These are phyloP conservation scores for Trichoderma atroviride DNA, from an alignment of 2,329 filamentous ascomycete genomes.

Conservation along the genomic window DNA sequence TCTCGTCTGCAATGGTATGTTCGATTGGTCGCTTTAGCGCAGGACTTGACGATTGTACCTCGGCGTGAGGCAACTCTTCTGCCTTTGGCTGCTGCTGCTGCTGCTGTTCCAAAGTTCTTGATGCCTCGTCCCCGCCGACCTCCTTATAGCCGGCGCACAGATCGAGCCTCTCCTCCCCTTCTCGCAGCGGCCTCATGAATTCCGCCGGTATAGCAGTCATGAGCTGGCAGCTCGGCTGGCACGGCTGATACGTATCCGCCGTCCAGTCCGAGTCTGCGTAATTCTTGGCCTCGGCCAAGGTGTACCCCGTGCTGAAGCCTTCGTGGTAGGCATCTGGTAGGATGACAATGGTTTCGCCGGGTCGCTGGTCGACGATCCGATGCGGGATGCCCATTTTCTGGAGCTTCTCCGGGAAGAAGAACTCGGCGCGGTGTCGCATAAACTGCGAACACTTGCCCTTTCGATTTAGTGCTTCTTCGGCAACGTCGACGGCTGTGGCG, in stretches of 20 bases:
- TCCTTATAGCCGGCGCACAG: conserved; percentile 38
- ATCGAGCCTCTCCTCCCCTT: conserved; percentile 41
- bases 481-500: conserved; percentile 41
- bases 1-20: neutral
- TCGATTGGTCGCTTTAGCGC: conserved; percentile 19
- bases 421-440: conserved; percentile 47
- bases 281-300: conserved; percentile 46
- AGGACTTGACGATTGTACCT: neutral
- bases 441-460: conserved; percentile 43
- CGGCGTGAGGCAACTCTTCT: neutral
- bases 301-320: conserved; percentile 47
- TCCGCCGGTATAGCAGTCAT: conserved; percentile 43
- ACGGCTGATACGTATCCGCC: conserved; percentile 42
- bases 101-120: neutral
- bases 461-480: conserved; percentile 41
- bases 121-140: conserved; percentile 11
- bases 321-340: conserved; percentile 46
- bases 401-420: conserved; percentile 46
- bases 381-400: conserved; percentile 44
- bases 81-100: neutral
- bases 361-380: conserved; percentile 44
- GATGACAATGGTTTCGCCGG: conserved; percentile 46
- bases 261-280: conserved; percentile 44
- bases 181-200: conserved; percentile 37
- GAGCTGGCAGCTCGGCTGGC: conserved; percentile 39